Evolutionary conservation across 2,329 filamentous ascomycete species (phyloP).

Genomic region (Alternaria sp.): DNA sequence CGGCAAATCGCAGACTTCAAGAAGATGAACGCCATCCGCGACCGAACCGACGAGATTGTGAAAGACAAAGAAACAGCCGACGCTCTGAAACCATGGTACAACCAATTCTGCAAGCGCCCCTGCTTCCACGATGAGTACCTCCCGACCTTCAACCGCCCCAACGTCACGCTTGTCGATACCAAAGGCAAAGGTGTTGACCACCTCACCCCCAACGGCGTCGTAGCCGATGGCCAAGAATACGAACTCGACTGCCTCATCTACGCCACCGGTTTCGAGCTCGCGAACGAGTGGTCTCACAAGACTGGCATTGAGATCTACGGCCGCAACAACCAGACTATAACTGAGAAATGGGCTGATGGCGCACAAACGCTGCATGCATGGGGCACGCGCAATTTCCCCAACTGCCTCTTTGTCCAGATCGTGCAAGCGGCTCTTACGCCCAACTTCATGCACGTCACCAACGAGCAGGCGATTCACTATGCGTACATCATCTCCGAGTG

Average conservation of each 20-base stretch:
- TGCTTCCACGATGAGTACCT: conserved; percentile 68
- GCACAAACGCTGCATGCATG: conserved; percentile 61
- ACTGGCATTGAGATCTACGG: conserved; percentile 53
- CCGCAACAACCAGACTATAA: conserved; percentile 52
- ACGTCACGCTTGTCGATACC: conserved; percentile 68
- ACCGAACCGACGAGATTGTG: conserved; percentile 59
- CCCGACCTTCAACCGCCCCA: conserved; percentile 62
- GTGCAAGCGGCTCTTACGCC: conserved; percentile 30
- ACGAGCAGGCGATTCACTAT: conserved; percentile 48
- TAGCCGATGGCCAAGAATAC: conserved; percentile 57
- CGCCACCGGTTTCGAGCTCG: conserved; percentile 53
- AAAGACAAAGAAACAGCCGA: conserved; percentile 59
- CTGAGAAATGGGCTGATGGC: conserved; percentile 56
- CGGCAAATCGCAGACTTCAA: conserved; percentile 37
- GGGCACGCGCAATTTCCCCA: conserved; percentile 59
- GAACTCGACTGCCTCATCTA: conserved; percentile 56
- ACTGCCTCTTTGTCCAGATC: conserved; percentile 55
- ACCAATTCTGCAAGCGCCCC: conserved; percentile 68
- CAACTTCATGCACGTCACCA: conserved; percentile 36
- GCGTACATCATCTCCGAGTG: conserved; percentile 53
- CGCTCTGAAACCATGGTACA: conserved; percentile 65
- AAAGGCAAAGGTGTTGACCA: conserved; percentile 58
- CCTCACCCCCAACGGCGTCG: conserved; percentile 51
- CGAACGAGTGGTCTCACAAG: conserved; percentile 36
- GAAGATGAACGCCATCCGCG: conserved; percentile 54